Conservation (phyloP, 2,329 filamentous ascomycete genomes). For the Botrytis tulipae region DNA sequence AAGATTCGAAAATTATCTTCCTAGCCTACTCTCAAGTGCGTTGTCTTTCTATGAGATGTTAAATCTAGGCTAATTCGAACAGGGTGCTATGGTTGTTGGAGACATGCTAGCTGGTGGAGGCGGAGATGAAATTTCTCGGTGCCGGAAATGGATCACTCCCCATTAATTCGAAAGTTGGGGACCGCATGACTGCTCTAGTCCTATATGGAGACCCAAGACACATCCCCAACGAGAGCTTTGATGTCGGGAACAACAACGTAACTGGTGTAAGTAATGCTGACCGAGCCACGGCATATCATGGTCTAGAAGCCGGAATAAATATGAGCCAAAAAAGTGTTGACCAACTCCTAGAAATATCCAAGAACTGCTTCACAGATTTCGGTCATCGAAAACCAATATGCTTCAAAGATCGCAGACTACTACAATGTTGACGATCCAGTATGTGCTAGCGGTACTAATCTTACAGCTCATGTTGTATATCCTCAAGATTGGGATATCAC, state of each 20-base stretch:
- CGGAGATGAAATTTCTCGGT: not conserved
- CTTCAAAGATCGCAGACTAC: constrained; percentile 3
- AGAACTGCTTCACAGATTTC: constrained; percentile 1
- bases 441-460: not conserved
- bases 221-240: not conserved
- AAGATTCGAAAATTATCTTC: not conserved
- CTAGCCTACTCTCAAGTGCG: not conserved
- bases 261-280: not conserved
- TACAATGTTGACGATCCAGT: not conserved
- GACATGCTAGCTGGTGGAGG: not conserved
- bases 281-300: not conserved
- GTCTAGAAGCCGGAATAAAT: too few relatives aligned
- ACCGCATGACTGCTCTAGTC: not conserved
- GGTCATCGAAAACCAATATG: not conserved
- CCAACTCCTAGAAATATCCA: not conserved
- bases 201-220: not conserved
- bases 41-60: not conserved
- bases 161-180: not conserved
- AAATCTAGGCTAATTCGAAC: not conserved
- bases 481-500: not conserved
- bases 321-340: not conserved
- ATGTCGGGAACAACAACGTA: not conserved
- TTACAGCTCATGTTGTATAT: not conserved
- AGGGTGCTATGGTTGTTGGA: not conserved
- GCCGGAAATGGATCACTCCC: not conserved